Conservation (phyloP, 305 asterid species). For the Plantago coronopus region DNA sequence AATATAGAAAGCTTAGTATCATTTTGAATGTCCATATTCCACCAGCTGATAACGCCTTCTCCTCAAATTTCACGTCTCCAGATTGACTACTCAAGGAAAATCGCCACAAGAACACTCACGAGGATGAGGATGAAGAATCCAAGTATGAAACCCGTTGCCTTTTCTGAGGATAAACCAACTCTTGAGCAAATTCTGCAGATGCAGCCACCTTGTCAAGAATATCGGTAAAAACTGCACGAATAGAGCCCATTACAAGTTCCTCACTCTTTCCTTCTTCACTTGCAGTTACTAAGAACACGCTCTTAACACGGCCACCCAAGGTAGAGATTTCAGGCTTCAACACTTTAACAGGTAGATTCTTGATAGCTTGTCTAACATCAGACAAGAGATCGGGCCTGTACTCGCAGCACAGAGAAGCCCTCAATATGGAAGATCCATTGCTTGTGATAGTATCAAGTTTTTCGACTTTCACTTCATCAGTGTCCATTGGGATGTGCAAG, state of each 20-base stretch:
- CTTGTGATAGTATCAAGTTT: slow-evolving; percentile 25
- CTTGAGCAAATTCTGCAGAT: slow-evolving; percentile 40
- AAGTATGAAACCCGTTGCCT: slow-evolving; percentile 39
- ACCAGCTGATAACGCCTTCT: too few species aligned
- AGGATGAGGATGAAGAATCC: slow-evolving; percentile 20
- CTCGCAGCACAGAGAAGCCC: slow-evolving; percentile 72
- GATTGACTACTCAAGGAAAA: not conserved
- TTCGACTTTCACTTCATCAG: slow-evolving; percentile 58
- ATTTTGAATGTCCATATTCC: too few species aligned
- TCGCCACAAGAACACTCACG: slow-evolving; percentile 7
- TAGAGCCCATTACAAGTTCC: slow-evolving; percentile 24
- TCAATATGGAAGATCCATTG: slow-evolving; percentile 37
- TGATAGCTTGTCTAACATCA: slow-evolving; percentile 36
- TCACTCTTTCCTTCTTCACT: slow-evolving; percentile 10
- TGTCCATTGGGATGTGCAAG: slow-evolving; percentile 62
- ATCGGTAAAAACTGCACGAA: slow-evolving; percentile 40
- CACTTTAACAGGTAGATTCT: slow-evolving; percentile 33
- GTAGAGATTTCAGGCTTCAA: slow-evolving; percentile 61
- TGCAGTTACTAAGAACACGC: slow-evolving; percentile 36
- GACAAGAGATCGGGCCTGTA: slow-evolving; percentile 51
- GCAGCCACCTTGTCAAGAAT: slow-evolving; percentile 55
- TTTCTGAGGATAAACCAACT: slow-evolving; percentile 44
- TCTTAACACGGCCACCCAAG: slow-evolving; percentile 51
- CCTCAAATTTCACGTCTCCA: too few species aligned
- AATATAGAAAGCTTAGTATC: too few species aligned